Base-by-base conservation (phyloP, 352 stramenopile species). In the Pythium sukuiense region DNA sequence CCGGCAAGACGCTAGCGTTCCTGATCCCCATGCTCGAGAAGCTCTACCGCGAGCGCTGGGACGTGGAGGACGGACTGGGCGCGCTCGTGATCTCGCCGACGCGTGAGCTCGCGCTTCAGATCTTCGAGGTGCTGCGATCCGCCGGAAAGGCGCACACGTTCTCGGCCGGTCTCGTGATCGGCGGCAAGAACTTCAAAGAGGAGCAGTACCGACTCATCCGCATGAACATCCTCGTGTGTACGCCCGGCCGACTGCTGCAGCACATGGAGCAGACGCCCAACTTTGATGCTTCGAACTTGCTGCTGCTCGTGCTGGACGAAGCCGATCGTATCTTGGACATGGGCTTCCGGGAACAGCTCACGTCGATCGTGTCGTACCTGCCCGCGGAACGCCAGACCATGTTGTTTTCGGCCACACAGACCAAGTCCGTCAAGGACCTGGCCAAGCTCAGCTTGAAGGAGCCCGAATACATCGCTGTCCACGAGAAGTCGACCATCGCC, bases 321-420 rank as follows among this genome's bases (percentile, higher is more conserved):
- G 98, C 98, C 5, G 98, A 99, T 79, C 85, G 98, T 27, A 99
- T 99, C 62, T 72, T 99, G 32, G 96, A 99, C 77, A 92, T 99
- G 74, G 98, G 98, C 6, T 99, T 99, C 79, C 96, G 99, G 65
- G 94, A 99, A 68, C 97, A 99, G 77, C 89, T 99, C 67, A 83
- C 93, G 27, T 79, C 88, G 24, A 99, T 99, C 72, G 87, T 99
- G 46, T 96, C 96, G 67, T 88, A 98, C 61, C 80, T 99, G 50
- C 98, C 97, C 24, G 56, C 76, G 26, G 77, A 85, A 46, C 79
- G 96, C n/a, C 97, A 99, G 79, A 99, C 95, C 18, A 92, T 99
- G 76, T 79, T 99, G 3, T 99, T 99, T 73, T 98, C 89, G 16
- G 97, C 96, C 5, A 99, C 97, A 27, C 96, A 99, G 85, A 99